Base-by-base conservation (phyloP, 2,329 filamentous ascomycete genomes). In the Gaeumannomyces tritici region DNA sequence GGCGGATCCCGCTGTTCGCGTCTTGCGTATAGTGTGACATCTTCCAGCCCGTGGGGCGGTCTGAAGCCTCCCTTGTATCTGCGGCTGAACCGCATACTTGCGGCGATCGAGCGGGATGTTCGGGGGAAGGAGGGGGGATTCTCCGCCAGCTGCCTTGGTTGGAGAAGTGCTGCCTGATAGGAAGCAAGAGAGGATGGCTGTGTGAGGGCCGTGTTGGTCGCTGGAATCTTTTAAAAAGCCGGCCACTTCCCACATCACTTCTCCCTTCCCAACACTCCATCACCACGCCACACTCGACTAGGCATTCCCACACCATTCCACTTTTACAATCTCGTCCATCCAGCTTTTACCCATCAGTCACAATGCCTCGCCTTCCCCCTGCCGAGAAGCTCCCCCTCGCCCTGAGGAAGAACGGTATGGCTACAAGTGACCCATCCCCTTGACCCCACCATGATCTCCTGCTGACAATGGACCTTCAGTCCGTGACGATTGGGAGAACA, bases 401-500 rank as follows among this genome's bases (percentile, higher is more conserved):
- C 35, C 68, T 79, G 56, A 79, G 80, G 70, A 83, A 82, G 72
- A 80, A 82, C 69, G 68, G 81, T 83, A 68, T 67, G 72, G 70
- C 35, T 3, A 24, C 29, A 24, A n/a, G 21, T 15, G 18, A 26
- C 24, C 28, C 24, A n/a, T 35, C n/a, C 24, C n/a, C 33, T 24
- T 21, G 15, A 18, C 42, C n/a, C n/a, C 18, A 51, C 4, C 42
- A 51, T 3, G 24, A 2, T 42, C 59, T 26, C 60, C 26, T 12
- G 2, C 55, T 57, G 31, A 60, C 51, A 55, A 2, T 3, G 4
- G 28, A 3, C 9, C 24, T 3, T 15, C 27, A 83, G 80, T 83
- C 65, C 79, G 82, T 7, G 82, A 84, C 66, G 74, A 77, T 21
- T 84, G 76, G 75, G 80, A 83, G 24, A 73, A 69, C 62, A 80